Conservation (phyloP, 2,329 filamentous ascomycete genomes). For the Sclerotinia subarctica region DNA sequence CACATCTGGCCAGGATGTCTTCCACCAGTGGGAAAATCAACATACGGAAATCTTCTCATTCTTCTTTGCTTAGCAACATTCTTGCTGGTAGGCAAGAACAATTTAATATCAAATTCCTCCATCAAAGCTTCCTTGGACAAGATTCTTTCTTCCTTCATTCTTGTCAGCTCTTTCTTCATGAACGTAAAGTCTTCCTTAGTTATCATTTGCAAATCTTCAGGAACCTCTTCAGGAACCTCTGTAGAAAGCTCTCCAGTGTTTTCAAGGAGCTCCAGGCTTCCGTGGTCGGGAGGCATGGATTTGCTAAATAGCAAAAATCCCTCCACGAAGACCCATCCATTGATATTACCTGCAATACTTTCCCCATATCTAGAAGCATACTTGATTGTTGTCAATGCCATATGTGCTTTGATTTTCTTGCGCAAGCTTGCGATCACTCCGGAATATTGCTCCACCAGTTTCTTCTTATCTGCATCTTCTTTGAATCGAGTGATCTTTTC, state of each 20-base stretch:
- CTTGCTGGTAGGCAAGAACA: slow-evolving; percentile 28
- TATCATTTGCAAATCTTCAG: neutral
- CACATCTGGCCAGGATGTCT: slow-evolving; percentile 32
- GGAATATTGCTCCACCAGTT: neutral
- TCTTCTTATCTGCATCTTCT: slow-evolving; percentile 3
- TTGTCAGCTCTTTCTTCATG: neutral
- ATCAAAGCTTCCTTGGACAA: slow-evolving; percentile 11
- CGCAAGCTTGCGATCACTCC: slow-evolving; percentile 12
- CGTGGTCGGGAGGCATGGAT: neutral
- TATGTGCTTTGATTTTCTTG: neutral
- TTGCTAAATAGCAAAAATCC: slow-evolving; percentile 16
- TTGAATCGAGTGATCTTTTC: neutral
- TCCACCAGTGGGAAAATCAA: slow-evolving; percentile 23
- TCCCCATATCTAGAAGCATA: too few species aligned
- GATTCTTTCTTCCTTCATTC: neutral
- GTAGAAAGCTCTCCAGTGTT: neutral
- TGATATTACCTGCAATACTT: neutral
- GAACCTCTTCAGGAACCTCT: neutral
- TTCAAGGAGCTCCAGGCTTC: too few species aligned
- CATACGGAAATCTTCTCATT: slow-evolving; percentile 23
- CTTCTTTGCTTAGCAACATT: slow-evolving; percentile 23
- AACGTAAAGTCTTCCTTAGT: neutral
- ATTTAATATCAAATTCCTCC: slow-evolving; percentile 26
- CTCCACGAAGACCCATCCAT: slow-evolving; percentile 11
- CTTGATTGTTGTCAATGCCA: too few species aligned